These are phyloP conservation scores for Leccinum variicolor DNA, from an alignment of 768 basidiomycete species.

Conservation along the genomic window DNA sequence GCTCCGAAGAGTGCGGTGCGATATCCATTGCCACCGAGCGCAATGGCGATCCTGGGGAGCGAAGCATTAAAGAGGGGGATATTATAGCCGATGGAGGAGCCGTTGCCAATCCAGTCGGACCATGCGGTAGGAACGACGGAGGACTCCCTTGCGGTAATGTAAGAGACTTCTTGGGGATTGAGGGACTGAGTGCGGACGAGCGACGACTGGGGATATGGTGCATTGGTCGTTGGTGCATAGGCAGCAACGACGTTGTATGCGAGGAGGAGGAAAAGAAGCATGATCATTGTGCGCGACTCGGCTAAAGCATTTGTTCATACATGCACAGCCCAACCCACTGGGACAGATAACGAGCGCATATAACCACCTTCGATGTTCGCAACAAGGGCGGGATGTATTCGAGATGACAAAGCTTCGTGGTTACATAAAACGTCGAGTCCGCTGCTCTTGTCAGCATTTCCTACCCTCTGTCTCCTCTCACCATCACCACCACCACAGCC, in stretches of 20 bases:
- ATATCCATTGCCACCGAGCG: slow-evolving; percentile 69
- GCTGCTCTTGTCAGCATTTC: slow-evolving; percentile 34
- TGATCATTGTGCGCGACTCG: not conserved
- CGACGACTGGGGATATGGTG: slow-evolving; percentile 51
- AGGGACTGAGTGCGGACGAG: slow-evolving; percentile 55
- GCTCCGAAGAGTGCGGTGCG: slow-evolving; percentile 67
- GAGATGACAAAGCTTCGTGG: slow-evolving; percentile 34
- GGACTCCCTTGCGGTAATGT: slow-evolving; percentile 42
- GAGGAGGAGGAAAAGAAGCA: not conserved
- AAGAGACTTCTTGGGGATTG: slow-evolving; percentile 46
- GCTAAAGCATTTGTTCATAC: slow-evolving; percentile 2
- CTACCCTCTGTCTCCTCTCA: slow-evolving; percentile 32
- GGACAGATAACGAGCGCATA: not conserved
- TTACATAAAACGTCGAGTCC: slow-evolving; percentile 33
- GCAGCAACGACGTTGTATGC: slow-evolving; percentile 19
- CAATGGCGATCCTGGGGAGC: slow-evolving; percentile 57
- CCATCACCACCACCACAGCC: slow-evolving; percentile 20
- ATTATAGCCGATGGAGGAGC: slow-evolving; percentile 50
- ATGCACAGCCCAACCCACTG: not conserved
- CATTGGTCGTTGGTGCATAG: slow-evolving; percentile 51
- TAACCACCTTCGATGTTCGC: not conserved
- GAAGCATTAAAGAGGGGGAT: slow-evolving; percentile 38
- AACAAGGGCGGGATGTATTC: not conserved
- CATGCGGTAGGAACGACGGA: slow-evolving; percentile 47
- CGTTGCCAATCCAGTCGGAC: slow-evolving; percentile 58